Evolutionary conservation across 176 grass and related monocot genomes (phyloP).

Genomic region (Aegilops umbellulata): DNA sequence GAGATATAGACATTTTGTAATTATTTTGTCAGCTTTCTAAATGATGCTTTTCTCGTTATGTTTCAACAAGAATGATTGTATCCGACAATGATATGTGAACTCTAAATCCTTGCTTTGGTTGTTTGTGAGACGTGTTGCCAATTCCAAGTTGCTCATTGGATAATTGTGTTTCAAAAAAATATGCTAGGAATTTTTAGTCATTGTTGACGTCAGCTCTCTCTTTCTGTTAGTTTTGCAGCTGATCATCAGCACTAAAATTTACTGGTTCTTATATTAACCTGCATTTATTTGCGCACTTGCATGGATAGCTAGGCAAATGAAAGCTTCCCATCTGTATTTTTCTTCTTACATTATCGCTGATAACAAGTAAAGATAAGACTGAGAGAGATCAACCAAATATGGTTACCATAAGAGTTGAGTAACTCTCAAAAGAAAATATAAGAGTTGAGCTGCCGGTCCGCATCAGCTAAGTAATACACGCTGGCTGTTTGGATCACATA

Average conservation of each 20-base stretch:
- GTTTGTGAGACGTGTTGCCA: neutral
- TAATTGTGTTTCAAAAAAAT: neutral
- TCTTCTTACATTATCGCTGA: too few relatives aligned
- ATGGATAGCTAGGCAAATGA: too few relatives aligned
- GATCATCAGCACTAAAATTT: too few relatives aligned
- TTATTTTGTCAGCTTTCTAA: neutral
- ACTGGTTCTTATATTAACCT: too few relatives aligned
- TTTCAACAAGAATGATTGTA: neutral
- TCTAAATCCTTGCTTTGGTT: neutral
- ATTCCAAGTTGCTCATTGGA: neutral
- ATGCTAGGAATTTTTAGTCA: neutral
- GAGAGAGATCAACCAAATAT: too few relatives aligned
- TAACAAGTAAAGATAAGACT: too few relatives aligned
- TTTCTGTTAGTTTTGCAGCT: too few relatives aligned
- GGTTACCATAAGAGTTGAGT: too few relatives aligned
- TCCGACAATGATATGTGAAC: neutral
- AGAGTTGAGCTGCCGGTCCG: neutral
- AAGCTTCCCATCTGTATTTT: too few relatives aligned
- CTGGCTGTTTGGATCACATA: neutral
- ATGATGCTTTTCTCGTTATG: neutral
- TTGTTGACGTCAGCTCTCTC: neutral
- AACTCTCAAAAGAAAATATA: too few relatives aligned
- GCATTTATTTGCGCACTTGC: too few relatives aligned
- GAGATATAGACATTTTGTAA: neutral
- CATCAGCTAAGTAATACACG: neutral